Conservation (phyloP, 108 stramenopile species). For the Nitzschia sp. region DNA sequence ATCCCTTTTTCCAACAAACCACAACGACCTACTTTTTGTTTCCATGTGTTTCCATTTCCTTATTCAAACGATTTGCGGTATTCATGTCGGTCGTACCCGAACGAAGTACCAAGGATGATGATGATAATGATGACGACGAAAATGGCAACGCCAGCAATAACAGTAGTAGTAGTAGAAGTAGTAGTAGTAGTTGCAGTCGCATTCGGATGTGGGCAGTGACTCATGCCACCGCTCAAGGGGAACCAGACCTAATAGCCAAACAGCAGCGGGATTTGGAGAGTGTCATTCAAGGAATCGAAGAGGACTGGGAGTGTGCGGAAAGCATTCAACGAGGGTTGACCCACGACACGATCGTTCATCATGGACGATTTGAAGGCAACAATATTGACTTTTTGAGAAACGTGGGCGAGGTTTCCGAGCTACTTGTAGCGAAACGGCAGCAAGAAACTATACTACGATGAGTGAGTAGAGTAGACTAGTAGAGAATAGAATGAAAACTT, state of each 20-base stretch:
- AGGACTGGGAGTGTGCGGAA: conserved; percentile 27
- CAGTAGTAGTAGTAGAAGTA: background rate
- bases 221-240: background rate
- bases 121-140: too few relatives aligned
- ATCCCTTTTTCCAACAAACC: conserved; percentile 9
- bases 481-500: too few relatives aligned
- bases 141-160: background rate
- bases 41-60: conserved; percentile 1
- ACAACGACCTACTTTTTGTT: conserved; percentile 18
- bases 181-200: background rate
- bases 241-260: background rate
- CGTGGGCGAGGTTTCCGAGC: conserved; percentile 1
- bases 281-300: conserved; percentile 6
- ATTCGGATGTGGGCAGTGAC: conserved; percentile 3
- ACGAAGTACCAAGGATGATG: too few relatives aligned
- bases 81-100: conserved; percentile 1
- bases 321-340: conserved; percentile 11
- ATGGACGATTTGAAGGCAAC: conserved; percentile 17
- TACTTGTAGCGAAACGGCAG: background rate
- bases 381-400: conserved; percentile 10
- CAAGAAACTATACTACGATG: too few relatives aligned
- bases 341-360: background rate
- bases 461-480: too few relatives aligned
- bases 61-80: conserved; percentile 13
- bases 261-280: conserved; percentile 16